Evolutionary conservation across 2,329 filamentous ascomycete genomes (phyloP).

Genomic region (Atkinsonella hypoxylon): DNA sequence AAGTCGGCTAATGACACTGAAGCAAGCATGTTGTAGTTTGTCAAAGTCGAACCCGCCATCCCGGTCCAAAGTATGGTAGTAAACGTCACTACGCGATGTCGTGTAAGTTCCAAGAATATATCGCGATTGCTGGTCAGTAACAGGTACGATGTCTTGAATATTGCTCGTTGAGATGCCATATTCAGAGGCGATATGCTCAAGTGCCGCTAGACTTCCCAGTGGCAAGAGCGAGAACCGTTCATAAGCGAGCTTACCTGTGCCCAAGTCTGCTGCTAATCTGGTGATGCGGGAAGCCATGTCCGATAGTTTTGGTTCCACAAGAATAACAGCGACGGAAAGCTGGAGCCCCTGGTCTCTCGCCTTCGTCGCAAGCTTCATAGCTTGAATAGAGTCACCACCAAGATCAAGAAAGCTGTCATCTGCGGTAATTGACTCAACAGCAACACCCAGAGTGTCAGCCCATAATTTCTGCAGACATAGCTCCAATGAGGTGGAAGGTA

Average conservation of each 20-base stretch:
- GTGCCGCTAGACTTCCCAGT: not conserved
- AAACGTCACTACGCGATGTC: constrained; percentile 1
- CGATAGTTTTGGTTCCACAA: not conserved
- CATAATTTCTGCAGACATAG: constrained; percentile 8
- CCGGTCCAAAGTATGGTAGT: constrained; percentile 3
- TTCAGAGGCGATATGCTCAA: not conserved
- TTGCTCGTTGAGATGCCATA: not conserved
- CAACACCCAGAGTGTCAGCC: constrained; percentile 2
- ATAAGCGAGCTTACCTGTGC: not conserved
- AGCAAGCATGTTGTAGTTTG: not conserved
- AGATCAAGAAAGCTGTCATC: constrained; percentile 8
- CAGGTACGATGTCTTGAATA: not conserved
- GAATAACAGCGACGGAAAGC: constrained; percentile 2
- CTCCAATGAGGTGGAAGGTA: constrained; percentile 8
- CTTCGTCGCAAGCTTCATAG: constrained; percentile 4
- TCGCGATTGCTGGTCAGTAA: constrained; percentile 3
- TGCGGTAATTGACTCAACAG: not conserved
- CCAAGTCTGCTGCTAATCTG: not conserved
- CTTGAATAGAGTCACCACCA: constrained; percentile 9
- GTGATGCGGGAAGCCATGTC: not conserved
- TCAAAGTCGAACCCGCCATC: not conserved
- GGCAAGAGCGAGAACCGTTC: constrained; percentile 2
- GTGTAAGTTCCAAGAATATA: constrained; percentile 4
- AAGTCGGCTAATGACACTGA: not conserved
- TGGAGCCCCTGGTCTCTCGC: not conserved